Evolutionary conservation across 2,329 filamentous ascomycete species (phyloP).

Genomic region (Fusarium sp.): DNA sequence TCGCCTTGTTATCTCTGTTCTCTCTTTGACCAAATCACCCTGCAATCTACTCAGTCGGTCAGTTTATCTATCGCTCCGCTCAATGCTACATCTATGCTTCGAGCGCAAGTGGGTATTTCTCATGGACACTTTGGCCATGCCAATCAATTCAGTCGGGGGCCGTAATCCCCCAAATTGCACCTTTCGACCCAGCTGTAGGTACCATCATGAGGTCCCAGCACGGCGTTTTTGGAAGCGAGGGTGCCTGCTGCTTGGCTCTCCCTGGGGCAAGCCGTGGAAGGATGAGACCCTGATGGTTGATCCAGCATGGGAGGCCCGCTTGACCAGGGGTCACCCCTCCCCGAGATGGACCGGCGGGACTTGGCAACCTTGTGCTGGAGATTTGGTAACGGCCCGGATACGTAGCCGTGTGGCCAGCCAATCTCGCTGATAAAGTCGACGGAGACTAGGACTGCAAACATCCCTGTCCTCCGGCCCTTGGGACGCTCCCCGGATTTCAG

Average conservation of each 20-base stretch:
- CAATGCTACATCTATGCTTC: constrained; percentile 10
- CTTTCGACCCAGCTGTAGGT: constrained; percentile 29
- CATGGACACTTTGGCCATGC: constrained; percentile 23
- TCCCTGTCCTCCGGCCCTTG: constrained; percentile 45
- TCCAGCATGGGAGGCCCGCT: constrained; percentile 22
- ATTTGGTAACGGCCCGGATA: constrained; percentile 52
- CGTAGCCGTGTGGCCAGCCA: constrained; percentile 51
- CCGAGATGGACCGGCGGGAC: constrained; percentile 33
- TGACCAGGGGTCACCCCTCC: constrained; percentile 28
- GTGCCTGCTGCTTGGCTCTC: constrained; percentile 34
- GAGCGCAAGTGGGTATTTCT: constrained; percentile 16
- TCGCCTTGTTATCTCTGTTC: not conserved
- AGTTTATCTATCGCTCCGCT: constrained; percentile 2
- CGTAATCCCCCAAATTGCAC: constrained; percentile 29
- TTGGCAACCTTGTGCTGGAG: constrained; percentile 40
- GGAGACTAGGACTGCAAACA: constrained; percentile 44
- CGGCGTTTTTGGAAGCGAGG: constrained; percentile 43
- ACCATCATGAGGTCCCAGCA: constrained; percentile 44
- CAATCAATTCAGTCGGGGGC: constrained; percentile 34
- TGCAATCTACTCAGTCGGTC: constrained; percentile 17
- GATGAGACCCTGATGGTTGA: constrained; percentile 44
- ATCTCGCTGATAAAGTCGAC: constrained; percentile 45
- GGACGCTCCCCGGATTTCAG: constrained; percentile 51
- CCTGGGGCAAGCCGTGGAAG: constrained; percentile 30
- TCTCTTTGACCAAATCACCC: not conserved